Evolutionary conservation across 1,284 basidiomycete genomes (phyloP).

Genomic region (Marasmius fiardii): DNA sequence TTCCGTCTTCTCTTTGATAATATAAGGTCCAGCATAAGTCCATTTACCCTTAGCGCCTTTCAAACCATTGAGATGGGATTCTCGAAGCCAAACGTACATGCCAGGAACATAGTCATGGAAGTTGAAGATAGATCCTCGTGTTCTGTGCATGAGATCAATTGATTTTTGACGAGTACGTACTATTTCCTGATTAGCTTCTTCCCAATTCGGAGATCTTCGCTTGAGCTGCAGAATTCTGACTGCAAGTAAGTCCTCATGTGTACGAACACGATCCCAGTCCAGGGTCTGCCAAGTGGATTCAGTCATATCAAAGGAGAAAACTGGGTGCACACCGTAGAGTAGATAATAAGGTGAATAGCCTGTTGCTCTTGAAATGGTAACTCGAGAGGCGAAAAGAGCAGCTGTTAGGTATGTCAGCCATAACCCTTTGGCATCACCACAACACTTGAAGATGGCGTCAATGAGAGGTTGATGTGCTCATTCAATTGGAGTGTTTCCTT

Average conservation of each 20-base stretch:
- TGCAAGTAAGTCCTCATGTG: slow-evolving; percentile 10
- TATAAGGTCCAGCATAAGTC: not conserved
- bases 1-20: not conserved
- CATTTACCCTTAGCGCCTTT: not conserved
- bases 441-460: slow-evolving; percentile 20
- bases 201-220: not conserved
- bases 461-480: slow-evolving; percentile 22
- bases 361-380: slow-evolving; percentile 13
- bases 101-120: not conserved
- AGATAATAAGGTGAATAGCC: slow-evolving; percentile 15
- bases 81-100: not conserved
- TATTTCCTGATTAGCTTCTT: not conserved
- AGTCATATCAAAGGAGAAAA: slow-evolving; percentile 18
- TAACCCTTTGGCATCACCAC: slow-evolving; percentile 13
- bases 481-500: slow-evolving; percentile 29
- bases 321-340: slow-evolving; percentile 14
- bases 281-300: slow-evolving; percentile 16
- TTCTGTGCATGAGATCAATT: not conserved
- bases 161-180: not conserved
- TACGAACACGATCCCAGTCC: slow-evolving; percentile 9
- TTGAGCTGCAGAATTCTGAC: slow-evolving; percentile 5
- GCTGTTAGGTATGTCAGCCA: slow-evolving; percentile 14
- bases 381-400: slow-evolving; percentile 15
- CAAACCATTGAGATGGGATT: not conserved
- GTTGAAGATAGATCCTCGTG: not conserved